Percentiles rank a stretch among this genome's conserved stretches.
These are phyloP conservation scores for Beta corolliflora DNA, from an alignment of 179 eudicot genomes.

Conservation along the genomic window DNA sequence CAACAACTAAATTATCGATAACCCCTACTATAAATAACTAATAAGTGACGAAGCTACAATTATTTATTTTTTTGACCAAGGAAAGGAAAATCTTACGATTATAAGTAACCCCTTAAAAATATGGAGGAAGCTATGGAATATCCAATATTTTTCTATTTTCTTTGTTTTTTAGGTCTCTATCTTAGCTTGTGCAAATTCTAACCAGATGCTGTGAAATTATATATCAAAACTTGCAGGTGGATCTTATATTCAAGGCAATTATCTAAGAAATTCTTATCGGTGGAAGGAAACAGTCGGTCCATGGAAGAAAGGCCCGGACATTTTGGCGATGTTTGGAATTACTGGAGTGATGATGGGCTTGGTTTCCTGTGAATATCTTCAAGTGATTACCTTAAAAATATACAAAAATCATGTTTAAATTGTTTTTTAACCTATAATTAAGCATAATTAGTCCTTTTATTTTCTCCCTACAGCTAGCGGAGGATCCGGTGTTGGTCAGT, in stretches of 20 bases:
- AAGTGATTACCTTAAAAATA: conserved; percentile 23
- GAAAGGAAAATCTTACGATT: too few species aligned
- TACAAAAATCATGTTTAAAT: neutral
- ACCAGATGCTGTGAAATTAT: neutral
- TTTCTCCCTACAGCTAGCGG: conserved; percentile 44
- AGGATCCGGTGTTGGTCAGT: conserved; percentile 63
- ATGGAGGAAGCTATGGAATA: neutral
- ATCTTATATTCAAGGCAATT: conserved; percentile 52
- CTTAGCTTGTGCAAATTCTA: neutral
- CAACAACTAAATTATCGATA: too few species aligned
- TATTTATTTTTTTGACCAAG: too few species aligned
- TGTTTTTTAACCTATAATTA: neutral
- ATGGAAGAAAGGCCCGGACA: conserved; percentile 69
- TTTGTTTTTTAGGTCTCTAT: too few species aligned
- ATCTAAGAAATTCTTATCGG: conserved; percentile 44
- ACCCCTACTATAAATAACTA: too few species aligned
- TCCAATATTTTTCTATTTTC: neutral
- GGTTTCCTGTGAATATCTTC: conserved; percentile 65
- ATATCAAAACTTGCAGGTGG: conserved; percentile 34
- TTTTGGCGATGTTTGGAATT: conserved; percentile 51
- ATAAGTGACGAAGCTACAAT: too few species aligned
- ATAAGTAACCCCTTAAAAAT: too few species aligned
- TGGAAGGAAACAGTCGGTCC: conserved; percentile 64
- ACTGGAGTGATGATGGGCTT: conserved; percentile 67
- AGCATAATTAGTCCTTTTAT: neutral